Conservation (phyloP, 495 filamentous ascomycete species). For the Penicillium ucsense region DNA sequence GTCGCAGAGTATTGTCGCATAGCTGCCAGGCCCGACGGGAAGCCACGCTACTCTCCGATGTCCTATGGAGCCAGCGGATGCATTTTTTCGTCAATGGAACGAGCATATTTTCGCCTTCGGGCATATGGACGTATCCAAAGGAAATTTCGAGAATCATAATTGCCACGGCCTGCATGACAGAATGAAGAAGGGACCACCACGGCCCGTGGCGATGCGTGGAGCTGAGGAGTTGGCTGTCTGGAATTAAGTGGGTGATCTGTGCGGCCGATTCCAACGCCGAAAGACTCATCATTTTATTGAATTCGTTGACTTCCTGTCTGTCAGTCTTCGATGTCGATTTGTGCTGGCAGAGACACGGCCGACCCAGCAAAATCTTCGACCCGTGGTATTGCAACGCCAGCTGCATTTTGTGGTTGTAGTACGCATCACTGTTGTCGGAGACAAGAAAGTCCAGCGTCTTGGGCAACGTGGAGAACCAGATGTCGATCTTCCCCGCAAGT, state of each 20-base stretch:
- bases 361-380: conserved; percentile 45
- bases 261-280: conserved; percentile 43
- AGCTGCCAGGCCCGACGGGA: conserved; percentile 43
- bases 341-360: conserved; percentile 52
- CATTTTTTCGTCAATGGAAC: conserved; percentile 41
- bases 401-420: conserved; percentile 19
- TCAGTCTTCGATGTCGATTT: conserved; percentile 20
- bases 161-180: conserved; percentile 49
- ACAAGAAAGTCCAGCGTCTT: conserved; percentile 35
- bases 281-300: conserved; percentile 44
- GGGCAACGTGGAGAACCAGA: conserved; percentile 43
- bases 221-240: conserved; percentile 21
- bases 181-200: conserved; percentile 56
- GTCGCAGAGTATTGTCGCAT: not conserved
- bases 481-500: conserved; percentile 37
- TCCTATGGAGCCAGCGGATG: conserved; percentile 40
- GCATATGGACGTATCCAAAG: conserved; percentile 42
- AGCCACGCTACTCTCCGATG: conserved; percentile 38
- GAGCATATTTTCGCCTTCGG: conserved; percentile 33
- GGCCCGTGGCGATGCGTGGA: conserved; percentile 40
- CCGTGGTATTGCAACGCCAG: conserved; percentile 50
- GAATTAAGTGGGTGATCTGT: conserved; percentile 41
- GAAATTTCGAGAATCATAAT: conserved; percentile 53
- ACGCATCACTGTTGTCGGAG: conserved; percentile 13
- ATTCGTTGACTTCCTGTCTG: conserved; percentile 39